Conservation (phyloP, 1,284 basidiomycete species). For the Gomphus bonarii region DNA sequence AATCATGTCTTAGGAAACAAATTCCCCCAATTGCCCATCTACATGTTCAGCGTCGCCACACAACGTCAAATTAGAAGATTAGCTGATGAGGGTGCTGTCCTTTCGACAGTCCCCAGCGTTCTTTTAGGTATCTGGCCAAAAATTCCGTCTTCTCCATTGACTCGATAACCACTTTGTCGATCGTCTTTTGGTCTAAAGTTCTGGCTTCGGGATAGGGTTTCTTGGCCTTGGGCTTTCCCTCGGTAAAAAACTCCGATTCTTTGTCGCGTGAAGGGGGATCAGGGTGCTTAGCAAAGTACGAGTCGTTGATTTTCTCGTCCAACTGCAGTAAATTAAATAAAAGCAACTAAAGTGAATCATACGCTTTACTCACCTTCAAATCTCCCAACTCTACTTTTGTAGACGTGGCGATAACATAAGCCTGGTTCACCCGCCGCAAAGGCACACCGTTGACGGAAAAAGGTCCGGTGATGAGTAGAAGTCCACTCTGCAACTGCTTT, state of each 20-base stretch:
- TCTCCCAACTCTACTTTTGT: constrained; percentile 85
- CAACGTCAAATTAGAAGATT: constrained; percentile 52
- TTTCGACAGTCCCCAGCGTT: constrained; percentile 92
- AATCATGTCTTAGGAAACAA: constrained; percentile 3
- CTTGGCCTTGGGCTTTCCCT: constrained; percentile 90
- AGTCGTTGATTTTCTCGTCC: constrained; percentile 87
- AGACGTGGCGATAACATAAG: constrained; percentile 98
- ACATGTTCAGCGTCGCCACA: not conserved
- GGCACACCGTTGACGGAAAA: constrained; percentile 99
- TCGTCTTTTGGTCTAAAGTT: constrained; percentile 86
- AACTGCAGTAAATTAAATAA: constrained; percentile 33
- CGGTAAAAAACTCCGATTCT: constrained; percentile 94
- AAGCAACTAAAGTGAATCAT: not conserved
- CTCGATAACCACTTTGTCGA: constrained; percentile 80
- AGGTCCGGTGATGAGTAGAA: constrained; percentile 94
- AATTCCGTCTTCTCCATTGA: constrained; percentile 90
- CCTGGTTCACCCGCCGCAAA: constrained; percentile 96
- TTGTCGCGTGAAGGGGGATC: constrained; percentile 65
- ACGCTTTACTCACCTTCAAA: constrained; percentile 49
- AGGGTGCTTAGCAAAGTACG: constrained; percentile 86
- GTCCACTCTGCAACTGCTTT: constrained; percentile 90
- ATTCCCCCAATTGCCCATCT: not conserved
- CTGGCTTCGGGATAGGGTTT: constrained; percentile 84
- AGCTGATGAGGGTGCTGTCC: constrained; percentile 87
- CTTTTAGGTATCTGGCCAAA: constrained; percentile 89